Conservation (phyloP, 83 land plant species). For the Larix sibirica region DNA sequence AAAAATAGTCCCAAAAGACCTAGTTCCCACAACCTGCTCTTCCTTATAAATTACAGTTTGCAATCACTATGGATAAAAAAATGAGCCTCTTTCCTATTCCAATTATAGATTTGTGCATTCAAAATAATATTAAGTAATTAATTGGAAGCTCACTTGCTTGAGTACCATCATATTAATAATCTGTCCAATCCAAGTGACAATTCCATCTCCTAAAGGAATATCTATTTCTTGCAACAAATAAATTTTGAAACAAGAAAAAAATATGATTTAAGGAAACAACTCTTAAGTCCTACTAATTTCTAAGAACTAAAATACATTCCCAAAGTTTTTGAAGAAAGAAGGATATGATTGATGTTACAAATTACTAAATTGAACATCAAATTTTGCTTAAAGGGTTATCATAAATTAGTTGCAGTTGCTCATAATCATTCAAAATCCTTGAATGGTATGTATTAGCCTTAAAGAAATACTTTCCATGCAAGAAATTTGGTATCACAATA, state of each 20-base stretch:
- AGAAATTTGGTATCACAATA: neutral
- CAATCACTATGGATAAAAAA: conserved; percentile 27
- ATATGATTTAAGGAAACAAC: neutral
- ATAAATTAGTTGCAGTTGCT: neutral
- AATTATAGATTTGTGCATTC: neutral
- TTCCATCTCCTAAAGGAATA: conserved; percentile 42
- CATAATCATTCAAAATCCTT: neutral
- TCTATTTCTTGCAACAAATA: conserved; percentile 35
- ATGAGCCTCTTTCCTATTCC: neutral
- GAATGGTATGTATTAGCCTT: neutral
- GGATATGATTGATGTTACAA: neutral
- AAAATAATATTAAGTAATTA: neutral
- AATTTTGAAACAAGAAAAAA: neutral
- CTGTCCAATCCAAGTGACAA: conserved; percentile 69
- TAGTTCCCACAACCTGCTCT: conserved; percentile 75
- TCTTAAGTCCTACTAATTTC: neutral
- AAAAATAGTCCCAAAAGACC: conserved; percentile 74
- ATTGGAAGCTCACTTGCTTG: conserved; percentile 51
- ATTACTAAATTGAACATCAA: neutral
- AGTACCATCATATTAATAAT: conserved; percentile 51
- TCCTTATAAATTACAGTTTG: conserved; percentile 34
- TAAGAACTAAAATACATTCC: neutral
- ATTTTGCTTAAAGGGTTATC: neutral
- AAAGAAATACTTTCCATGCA: neutral
- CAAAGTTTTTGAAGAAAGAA: neutral